These are phyloP conservation scores for Nigrospora oryzae DNA, from an alignment of 2,329 filamentous ascomycete species.

Conservation along the genomic window DNA sequence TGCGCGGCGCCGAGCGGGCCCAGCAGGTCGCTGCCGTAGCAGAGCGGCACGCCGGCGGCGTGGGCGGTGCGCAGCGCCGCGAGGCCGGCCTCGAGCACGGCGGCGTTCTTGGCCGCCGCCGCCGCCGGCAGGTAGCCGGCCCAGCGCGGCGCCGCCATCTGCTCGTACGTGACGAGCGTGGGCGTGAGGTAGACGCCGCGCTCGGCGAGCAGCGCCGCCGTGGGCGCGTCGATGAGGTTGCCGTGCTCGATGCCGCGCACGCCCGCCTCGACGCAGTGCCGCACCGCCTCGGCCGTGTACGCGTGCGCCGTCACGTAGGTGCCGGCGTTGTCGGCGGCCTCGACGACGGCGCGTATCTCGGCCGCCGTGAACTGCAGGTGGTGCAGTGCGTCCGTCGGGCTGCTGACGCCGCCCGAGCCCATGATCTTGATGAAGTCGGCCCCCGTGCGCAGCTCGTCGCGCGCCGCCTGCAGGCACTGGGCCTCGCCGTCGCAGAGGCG, in stretches of 20 bases:
- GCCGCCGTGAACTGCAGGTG: constrained; percentile 42
- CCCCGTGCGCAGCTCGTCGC: constrained; percentile 41
- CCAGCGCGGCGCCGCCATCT: constrained; percentile 33
- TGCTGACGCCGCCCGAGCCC: constrained; percentile 42
- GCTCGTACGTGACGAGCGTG: constrained; percentile 39
- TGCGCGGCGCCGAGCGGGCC: constrained; percentile 40
- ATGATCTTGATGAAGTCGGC: constrained; percentile 51
- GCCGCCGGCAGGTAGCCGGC: constrained; percentile 29
- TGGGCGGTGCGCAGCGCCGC: constrained; percentile 33
- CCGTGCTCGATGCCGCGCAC: constrained; percentile 39
- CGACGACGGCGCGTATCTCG: constrained; percentile 42
- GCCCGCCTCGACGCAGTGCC: constrained; percentile 41
- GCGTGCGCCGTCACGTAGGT: constrained; percentile 46
- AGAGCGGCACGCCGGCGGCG: constrained; percentile 42
- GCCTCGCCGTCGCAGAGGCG: constrained; percentile 39
- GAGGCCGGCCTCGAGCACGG: constrained; percentile 36
- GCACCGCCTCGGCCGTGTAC: constrained; percentile 41
- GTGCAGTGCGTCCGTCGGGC: constrained; percentile 39
- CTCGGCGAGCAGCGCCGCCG: constrained; percentile 37
- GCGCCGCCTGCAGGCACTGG: constrained; percentile 37
- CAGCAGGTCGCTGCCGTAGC: constrained; percentile 45
- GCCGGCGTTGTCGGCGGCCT: constrained; percentile 32
- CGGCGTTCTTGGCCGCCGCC: constrained; percentile 34
- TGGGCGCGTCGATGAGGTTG: constrained; percentile 26
- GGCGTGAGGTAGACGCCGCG: constrained; percentile 39